A percentile compares a stretch with the other conserved stretches of the same genome.
phyloP scores from a whole-genome alignment of 164 flowering plant species.

The Berberis thunbergii region DNA sequence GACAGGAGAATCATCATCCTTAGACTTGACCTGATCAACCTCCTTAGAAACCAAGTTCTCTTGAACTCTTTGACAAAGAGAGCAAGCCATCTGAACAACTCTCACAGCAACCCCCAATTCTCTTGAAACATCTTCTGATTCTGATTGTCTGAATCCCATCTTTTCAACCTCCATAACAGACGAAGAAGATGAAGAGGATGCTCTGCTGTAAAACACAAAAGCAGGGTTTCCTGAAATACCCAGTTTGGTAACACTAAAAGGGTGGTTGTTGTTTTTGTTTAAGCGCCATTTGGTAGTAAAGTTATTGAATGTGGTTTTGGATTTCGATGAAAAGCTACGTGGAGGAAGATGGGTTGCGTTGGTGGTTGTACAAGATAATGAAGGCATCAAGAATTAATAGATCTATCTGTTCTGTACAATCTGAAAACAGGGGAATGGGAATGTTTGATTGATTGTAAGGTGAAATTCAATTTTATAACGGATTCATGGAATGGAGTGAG shows the following conservation, averaged over 20 bases:
- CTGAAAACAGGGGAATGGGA: too few relatives aligned
- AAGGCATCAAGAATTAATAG: too few relatives aligned
- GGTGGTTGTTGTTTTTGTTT: too few relatives aligned
- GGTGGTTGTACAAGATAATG: too few relatives aligned
- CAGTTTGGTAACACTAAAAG: too few relatives aligned
- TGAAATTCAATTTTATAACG: too few relatives aligned
- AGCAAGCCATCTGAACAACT: slow-evolving; percentile 69
- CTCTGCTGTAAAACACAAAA: slow-evolving; percentile 9
- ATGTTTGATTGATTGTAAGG: too few relatives aligned
- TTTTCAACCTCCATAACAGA: slow-evolving; percentile 19
- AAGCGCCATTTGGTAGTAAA: background rate
- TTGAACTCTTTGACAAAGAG: slow-evolving; percentile 56
- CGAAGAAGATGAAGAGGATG: slow-evolving; percentile 12
- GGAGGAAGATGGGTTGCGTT: background rate
- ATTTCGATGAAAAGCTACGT: background rate
- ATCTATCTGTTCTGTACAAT: too few relatives aligned
- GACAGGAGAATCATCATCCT: slow-evolving; percentile 66
- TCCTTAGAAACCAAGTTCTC: slow-evolving; percentile 30
- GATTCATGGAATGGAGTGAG: too few relatives aligned
- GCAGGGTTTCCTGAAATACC: background rate
- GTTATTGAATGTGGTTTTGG: background rate
- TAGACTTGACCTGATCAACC: slow-evolving; percentile 33
- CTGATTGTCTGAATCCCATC: slow-evolving; percentile 3
- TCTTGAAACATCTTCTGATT: slow-evolving; percentile 16
- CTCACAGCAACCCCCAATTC: slow-evolving; percentile 60